Conservation (phyloP, 1,139 yeast species). For the Suhomyces bolitotheri region DNA sequence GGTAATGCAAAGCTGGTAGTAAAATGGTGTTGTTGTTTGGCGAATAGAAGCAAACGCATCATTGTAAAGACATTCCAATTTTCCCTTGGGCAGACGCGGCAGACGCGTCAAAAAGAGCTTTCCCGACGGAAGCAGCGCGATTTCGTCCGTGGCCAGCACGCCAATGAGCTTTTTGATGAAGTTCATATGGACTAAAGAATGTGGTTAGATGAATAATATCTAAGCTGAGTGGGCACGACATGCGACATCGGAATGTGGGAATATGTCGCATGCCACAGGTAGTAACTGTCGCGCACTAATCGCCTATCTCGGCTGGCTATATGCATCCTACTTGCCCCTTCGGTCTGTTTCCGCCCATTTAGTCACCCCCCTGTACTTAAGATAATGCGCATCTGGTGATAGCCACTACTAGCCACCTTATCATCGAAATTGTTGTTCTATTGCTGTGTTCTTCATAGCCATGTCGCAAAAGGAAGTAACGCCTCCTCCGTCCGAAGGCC, state of each 20-base stretch:
- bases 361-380: too few relatives aligned
- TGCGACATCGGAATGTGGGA: conserved; percentile 3
- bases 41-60: conserved; percentile 78
- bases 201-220: conserved; percentile 1
- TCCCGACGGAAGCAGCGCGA: conserved; percentile 77
- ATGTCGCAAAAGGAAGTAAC: too few relatives aligned
- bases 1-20: conserved; percentile 71
- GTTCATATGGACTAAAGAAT: conserved; percentile 53
- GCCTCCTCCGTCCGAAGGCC: too few relatives aligned
- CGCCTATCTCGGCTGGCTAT: too few relatives aligned
- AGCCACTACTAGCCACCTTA: too few relatives aligned
- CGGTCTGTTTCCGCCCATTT: too few relatives aligned
- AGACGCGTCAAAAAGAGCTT: conserved; percentile 72
- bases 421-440: too few relatives aligned
- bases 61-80: conserved; percentile 72
- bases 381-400: too few relatives aligned
- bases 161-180: conserved; percentile 71
- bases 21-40: conserved; percentile 63
- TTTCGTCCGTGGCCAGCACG: conserved; percentile 61
- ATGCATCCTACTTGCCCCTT: too few relatives aligned
- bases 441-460: too few relatives aligned
- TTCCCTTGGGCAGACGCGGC: conserved; percentile 82
- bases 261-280: too few relatives aligned
- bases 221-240: conserved; percentile 1
- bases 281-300: too few relatives aligned